Evolutionary conservation across 345 rosid species (phyloP).

Genomic region (Euphorbia lathyris): DNA sequence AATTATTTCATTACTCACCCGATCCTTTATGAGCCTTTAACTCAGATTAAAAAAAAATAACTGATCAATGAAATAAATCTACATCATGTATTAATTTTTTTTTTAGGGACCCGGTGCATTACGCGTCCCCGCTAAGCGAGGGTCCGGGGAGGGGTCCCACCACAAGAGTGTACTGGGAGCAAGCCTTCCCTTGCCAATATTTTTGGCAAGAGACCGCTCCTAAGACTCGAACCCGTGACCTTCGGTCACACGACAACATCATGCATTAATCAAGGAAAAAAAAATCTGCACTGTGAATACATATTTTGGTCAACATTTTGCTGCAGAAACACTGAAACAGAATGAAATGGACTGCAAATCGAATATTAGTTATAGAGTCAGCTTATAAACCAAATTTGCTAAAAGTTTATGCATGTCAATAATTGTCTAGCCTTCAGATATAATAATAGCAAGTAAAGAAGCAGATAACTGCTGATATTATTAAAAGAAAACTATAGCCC

Average conservation of each 20-base stretch:
- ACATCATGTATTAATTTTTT: neutral
- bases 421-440: slow-evolving; percentile 8
- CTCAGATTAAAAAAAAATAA: no score
- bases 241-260: no score
- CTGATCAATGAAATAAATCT: neutral
- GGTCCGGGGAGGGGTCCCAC: no score
- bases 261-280: neutral
- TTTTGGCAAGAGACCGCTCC: no score
- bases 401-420: neutral
- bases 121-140: no score
- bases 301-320: neutral
- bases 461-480: slow-evolving; percentile 8
- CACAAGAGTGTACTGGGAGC: no score
- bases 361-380: neutral
- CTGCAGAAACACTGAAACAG: neutral
- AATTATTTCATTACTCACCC: no score
- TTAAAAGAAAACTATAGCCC: slow-evolving; percentile 28
- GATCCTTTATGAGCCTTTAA: neutral
- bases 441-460: slow-evolving; percentile 16
- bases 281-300: neutral
- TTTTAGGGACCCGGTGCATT: no score
- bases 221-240: no score
- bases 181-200: no score
- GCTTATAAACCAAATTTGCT: neutral
- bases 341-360: neutral